Conservation (phyloP, 306 rosid species). For the Erythrophleum fordii region DNA sequence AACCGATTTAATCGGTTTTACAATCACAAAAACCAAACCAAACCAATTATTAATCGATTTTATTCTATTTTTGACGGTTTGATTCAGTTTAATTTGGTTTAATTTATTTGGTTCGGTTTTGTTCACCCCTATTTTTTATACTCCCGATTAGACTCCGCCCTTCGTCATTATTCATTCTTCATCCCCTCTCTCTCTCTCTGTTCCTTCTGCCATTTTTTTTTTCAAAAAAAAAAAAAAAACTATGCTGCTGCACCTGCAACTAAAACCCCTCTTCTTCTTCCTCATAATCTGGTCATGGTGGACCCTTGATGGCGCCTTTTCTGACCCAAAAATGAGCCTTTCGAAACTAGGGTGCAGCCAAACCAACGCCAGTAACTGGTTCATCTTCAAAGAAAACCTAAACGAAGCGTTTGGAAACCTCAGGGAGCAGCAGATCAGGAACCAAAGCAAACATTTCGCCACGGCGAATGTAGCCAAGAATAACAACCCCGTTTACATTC, state of each 20-base stretch:
- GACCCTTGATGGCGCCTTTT: conserved; percentile 8
- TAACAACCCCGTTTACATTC: conserved; percentile 33
- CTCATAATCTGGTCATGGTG: conserved; percentile 19
- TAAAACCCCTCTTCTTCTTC: neutral
- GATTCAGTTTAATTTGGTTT: too few species aligned
- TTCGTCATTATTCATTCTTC: neutral
- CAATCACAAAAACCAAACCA: too few species aligned
- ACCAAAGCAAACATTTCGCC: conserved; percentile 46
- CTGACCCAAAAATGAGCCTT: conserved; percentile 46
- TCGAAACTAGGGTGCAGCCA: conserved; percentile 58
- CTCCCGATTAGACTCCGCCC: neutral
- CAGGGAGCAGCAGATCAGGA: conserved; percentile 36
- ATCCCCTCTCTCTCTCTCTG: too few species aligned
- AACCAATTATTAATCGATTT: too few species aligned
- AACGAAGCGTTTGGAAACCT: conserved; percentile 49
- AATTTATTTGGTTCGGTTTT: too few species aligned
- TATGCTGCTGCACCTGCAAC: neutral
- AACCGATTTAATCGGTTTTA: too few species aligned
- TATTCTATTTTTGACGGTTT: too few species aligned
- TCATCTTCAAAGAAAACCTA: conserved; percentile 44
- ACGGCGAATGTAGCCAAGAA: conserved; percentile 46
- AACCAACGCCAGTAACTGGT: conserved; percentile 42
- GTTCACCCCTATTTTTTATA: too few species aligned
- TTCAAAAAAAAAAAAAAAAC: neutral
- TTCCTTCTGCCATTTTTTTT: too few species aligned